Evolutionary conservation across 345 rosid genomes (phyloP), one percentile per base, ranked within the genome.

Genomic region (Citrus unshiu): DNA sequence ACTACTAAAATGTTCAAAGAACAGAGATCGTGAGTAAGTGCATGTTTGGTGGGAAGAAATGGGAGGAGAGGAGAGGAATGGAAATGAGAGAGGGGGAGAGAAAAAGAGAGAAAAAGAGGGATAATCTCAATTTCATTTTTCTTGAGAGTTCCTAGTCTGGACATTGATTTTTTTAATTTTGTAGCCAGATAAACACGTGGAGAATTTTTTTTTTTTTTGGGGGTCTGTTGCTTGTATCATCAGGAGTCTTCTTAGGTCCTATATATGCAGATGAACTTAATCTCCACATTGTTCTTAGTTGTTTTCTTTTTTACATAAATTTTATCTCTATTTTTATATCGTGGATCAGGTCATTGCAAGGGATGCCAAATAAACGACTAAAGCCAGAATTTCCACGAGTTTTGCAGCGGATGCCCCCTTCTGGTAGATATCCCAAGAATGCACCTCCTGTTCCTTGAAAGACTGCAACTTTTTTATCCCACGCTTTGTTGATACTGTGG

Each of bases 401-500:
- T 74, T 22, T 86, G 80, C 94, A 88, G 74, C 88, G 97, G 79
- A 88, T 93, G 90, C 88, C 97, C 24, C 87, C 95, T 56, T 90
- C 98, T 65, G 90, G 91, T 74, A 86, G 99, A 91, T 93, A 85
- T 72, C 86, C 92, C 35, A 92, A 84, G 82, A 90, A 89, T 65
- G 86, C 91, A 77, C 81, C 89, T 75, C 77, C 86, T 56, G 88
- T 87, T 79, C 91, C 94, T 16, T 92, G 86, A 89, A 37, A 68
- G 54, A 56, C 51, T 51, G 27, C 29, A 19, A 10, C 24, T 37
- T 56, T 25, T 24, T 68, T 4, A 34, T 32, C 65, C 65, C 69
- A 46, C 24, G 21, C 46, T 51, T 49, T 49, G 40, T 10, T 34
- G 69, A 76, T 56, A 25, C 34, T 7, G 46, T 46, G 49, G 79